Percentiles rank a stretch among this genome's conserved stretches.
phyloP scores from a whole-genome alignment of 176 grass and related monocot species.

The Zea luxurians region DNA sequence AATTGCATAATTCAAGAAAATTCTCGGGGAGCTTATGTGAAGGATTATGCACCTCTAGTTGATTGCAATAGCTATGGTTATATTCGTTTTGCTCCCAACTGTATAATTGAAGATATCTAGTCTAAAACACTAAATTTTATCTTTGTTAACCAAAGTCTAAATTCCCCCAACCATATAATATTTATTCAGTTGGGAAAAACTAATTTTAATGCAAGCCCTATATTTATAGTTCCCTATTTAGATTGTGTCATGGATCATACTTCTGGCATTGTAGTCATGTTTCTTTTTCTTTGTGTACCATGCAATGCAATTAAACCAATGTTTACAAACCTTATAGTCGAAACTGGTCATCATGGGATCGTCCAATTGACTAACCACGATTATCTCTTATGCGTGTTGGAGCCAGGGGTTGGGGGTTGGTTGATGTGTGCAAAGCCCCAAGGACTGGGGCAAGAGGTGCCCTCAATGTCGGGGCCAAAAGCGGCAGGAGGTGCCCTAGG shows the following conservation, averaged over 20 bases:
- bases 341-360: too few species aligned
- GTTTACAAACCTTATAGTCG: neutral
- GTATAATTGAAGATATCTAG: neutral
- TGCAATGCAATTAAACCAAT: neutral
- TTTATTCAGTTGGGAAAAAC: neutral
- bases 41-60: neutral
- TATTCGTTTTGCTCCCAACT: neutral
- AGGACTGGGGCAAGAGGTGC: too few species aligned
- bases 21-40: slow-evolving; percentile 11
- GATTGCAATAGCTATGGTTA: neutral
- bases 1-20: neutral
- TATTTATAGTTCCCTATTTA: neutral
- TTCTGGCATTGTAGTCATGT: neutral
- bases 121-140: neutral
- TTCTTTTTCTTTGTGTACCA: neutral
- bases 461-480: too few species aligned
- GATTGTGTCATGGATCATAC: slow-evolving; percentile 23
- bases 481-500: too few species aligned
- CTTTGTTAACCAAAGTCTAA: neutral
- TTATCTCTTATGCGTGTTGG: too few species aligned
- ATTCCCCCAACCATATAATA: neutral
- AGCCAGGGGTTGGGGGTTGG: too few species aligned
- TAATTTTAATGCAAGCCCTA: neutral
- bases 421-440: too few species aligned
- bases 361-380: too few species aligned